Evolutionary conservation across 495 filamentous ascomycete genomes (phyloP).

Genomic region (Neohortaea acidophila): DNA sequence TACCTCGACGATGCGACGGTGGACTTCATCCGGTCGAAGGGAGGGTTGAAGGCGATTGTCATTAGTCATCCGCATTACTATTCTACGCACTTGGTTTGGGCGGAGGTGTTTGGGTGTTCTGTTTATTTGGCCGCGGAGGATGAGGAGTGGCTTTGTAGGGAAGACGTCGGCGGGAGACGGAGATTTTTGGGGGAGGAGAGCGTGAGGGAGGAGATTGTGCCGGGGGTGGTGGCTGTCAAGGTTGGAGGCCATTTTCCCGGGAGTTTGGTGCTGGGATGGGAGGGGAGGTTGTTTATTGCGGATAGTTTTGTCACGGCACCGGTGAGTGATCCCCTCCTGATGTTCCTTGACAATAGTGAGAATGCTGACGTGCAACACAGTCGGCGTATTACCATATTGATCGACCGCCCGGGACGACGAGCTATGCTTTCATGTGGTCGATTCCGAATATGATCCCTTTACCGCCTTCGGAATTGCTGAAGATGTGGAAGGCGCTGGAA

Average conservation of each 20-base stretch:
- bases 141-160: conserved; percentile 40
- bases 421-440: conserved; percentile 62
- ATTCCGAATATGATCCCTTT: conserved; percentile 71
- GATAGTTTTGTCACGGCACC: conserved; percentile 58
- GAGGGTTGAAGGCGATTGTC: conserved; percentile 55
- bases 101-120: conserved; percentile 43
- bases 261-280: conserved; percentile 46
- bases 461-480: conserved; percentile 36
- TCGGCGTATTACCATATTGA: conserved; percentile 27
- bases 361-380: conserved; percentile 12
- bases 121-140: conserved; percentile 51
- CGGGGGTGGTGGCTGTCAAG: conserved; percentile 46
- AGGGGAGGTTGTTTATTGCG: conserved; percentile 46
- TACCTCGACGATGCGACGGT: conserved; percentile 48
- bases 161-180: conserved; percentile 23
- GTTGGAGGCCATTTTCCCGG: conserved; percentile 64
- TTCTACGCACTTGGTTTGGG: conserved; percentile 54
- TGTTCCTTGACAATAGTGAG: not conserved
- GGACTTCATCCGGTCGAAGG: conserved; percentile 26
- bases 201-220: conserved; percentile 26
- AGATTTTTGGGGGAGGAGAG: conserved; percentile 30
- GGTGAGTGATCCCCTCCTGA: conserved; percentile 23
- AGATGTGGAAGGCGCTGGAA: conserved; percentile 38
- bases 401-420: conserved; percentile 41
- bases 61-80: conserved; percentile 75